A percentile compares a stretch with the other conserved stretches of the same genome.
Evolutionary conservation across 163 green algal species (phyloP).

Genomic region (Chlamydomonas reinhardtii): DNA sequence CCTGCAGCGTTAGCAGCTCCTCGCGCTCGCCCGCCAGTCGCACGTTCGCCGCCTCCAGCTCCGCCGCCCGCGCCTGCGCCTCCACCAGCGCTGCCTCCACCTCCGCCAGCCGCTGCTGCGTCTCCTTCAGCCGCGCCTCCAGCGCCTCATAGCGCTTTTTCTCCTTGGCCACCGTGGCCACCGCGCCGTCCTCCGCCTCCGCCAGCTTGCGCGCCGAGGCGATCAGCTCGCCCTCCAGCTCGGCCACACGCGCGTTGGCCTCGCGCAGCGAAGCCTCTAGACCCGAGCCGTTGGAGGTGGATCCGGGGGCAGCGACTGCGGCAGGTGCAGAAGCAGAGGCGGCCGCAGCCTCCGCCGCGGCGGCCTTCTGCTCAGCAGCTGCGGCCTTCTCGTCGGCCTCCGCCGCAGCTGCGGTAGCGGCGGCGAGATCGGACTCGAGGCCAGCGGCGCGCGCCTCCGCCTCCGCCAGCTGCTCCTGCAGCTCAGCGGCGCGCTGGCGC

Average conservation of each 20-base stretch:
- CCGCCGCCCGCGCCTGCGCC: conserved; percentile 1
- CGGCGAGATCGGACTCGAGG: not conserved
- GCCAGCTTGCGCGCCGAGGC: conserved; percentile 15
- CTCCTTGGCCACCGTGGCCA: conserved; percentile 14
- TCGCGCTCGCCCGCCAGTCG: conserved; percentile 28
- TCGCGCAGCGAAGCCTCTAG: not conserved
- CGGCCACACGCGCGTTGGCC: not conserved
- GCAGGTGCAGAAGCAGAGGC: not conserved
- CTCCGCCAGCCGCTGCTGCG: conserved; percentile 19
- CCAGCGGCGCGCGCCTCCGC: not conserved
- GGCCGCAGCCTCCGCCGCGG: not conserved
- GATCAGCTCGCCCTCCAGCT: conserved; percentile 41
- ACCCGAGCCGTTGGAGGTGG: not conserved
- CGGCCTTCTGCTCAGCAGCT: too few species aligned
- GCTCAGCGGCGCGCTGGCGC: conserved; percentile 10
- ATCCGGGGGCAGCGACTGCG: not conserved
- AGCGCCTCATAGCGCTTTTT: conserved; percentile 30
- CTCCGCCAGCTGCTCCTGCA: conserved; percentile 49
- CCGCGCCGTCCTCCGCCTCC: conserved; percentile 27
- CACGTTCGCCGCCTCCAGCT: conserved; percentile 32
- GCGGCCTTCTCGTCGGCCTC: too few species aligned
- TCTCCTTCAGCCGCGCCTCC: conserved; percentile 14
- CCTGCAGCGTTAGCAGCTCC: conserved; percentile 50
- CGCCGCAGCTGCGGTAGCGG: not conserved
- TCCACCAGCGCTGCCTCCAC: conserved; percentile 20